Evolutionary conservation across 2,329 filamentous ascomycete species (phyloP).

Genomic region (Fusarium chuoi): DNA sequence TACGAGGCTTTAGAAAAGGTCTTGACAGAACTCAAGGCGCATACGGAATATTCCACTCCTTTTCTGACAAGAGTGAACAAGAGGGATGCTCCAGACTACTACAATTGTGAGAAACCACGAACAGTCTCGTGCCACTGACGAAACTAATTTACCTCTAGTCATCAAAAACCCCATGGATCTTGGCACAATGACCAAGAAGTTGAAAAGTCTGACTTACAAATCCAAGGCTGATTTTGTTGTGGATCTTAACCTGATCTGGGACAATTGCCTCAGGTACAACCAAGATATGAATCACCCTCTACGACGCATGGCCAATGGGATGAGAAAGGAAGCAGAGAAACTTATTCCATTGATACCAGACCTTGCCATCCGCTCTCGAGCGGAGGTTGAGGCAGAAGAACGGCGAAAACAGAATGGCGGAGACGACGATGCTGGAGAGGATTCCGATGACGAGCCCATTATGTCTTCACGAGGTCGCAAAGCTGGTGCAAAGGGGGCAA

Average conservation of each 20-base stretch:
- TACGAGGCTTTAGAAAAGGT: constrained; percentile 98
- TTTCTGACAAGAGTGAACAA: constrained; percentile 97
- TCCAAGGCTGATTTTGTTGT: constrained; percentile 95
- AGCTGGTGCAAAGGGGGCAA: constrained; percentile 79
- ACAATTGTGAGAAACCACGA: constrained; percentile 73
- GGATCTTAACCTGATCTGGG: constrained; percentile 95
- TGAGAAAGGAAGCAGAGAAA: constrained; percentile 98
- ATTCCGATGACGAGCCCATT: constrained; percentile 97
- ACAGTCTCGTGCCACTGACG: background rate
- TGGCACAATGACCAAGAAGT: constrained; percentile 97
- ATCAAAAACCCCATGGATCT: constrained; percentile 99
- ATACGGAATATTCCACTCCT: constrained; percentile 96
- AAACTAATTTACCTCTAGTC: constrained; percentile 60
- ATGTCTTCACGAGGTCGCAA: constrained; percentile 97
- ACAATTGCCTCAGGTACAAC: constrained; percentile 96
- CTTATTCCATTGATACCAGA: constrained; percentile 95
- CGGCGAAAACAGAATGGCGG: constrained; percentile 87
- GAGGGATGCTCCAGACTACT: constrained; percentile 95
- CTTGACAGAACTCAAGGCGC: constrained; percentile 94
- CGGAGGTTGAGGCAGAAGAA: constrained; percentile 91
- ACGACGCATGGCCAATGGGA: constrained; percentile 91
- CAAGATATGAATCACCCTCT: constrained; percentile 87
- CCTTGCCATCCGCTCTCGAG: constrained; percentile 87
- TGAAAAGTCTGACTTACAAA: constrained; percentile 82
- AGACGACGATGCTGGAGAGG: constrained; percentile 83